Conservation (phyloP, 2,329 filamentous ascomycete species). For the Aphanocladium album region DNA sequence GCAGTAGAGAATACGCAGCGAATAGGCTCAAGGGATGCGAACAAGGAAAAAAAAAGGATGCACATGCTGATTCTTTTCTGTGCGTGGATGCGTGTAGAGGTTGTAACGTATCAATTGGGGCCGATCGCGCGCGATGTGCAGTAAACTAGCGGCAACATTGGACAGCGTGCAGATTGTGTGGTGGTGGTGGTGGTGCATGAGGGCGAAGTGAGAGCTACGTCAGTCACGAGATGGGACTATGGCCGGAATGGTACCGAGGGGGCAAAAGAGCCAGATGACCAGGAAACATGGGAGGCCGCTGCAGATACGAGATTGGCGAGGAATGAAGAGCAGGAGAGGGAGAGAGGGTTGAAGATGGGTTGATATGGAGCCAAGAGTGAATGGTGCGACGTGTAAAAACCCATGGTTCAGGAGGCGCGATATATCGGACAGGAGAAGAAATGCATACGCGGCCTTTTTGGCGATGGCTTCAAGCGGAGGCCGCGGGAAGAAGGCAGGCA, state of each 20-base stretch:
- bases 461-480: not conserved
- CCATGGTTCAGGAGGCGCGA: not conserved
- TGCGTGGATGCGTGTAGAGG: not conserved
- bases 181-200: not conserved
- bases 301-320: not conserved
- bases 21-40: too few species aligned
- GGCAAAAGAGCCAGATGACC: not conserved
- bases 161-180: not conserved
- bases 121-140: not conserved
- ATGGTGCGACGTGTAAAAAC: not conserved
- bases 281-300: not conserved
- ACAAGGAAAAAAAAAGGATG: not conserved
- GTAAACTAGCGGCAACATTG: not conserved
- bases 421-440: not conserved
- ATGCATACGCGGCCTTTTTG: not conserved
- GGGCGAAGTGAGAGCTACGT: not conserved
- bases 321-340: too few species aligned
- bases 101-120: constrained; percentile 2
- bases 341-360: too few species aligned
- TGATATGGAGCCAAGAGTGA: too few species aligned
- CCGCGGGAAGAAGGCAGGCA: too few species aligned
- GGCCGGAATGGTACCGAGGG: not conserved
- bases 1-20: not conserved
- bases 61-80: not conserved
- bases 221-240: not conserved